A percentile compares a stretch with the other conserved stretches of the same genome.
phyloP scores from a whole-genome alignment of 1,284 basidiomycete species.

The Fomes fomentarius region DNA sequence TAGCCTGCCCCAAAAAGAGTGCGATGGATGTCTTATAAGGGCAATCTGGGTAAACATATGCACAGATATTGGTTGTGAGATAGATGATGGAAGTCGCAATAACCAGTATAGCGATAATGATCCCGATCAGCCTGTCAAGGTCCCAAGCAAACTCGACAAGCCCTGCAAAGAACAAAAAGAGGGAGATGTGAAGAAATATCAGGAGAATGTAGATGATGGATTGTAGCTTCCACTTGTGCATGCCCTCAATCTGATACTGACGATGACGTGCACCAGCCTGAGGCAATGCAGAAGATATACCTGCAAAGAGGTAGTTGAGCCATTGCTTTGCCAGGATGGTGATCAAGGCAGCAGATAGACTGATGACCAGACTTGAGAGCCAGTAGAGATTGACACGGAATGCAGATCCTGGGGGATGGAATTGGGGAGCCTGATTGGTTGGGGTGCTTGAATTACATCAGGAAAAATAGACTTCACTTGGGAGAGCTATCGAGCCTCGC shows the following conservation, averaged over 20 bases:
- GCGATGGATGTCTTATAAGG: constrained; percentile 20
- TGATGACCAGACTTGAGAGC: constrained; percentile 21
- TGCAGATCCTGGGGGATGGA: too few relatives aligned
- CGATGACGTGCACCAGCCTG: constrained; percentile 5
- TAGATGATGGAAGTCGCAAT: constrained; percentile 7
- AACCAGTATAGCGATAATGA: constrained; percentile 6
- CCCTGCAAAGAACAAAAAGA: constrained; percentile 20
- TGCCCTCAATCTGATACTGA: constrained; percentile 14
- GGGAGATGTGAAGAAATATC: constrained; percentile 15
- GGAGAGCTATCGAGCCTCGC: too few relatives aligned
- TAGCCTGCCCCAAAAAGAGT: neutral
- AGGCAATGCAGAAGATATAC: constrained; percentile 6
- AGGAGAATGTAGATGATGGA: constrained; percentile 11
- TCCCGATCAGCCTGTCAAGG: constrained; percentile 4
- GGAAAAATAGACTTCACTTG: too few relatives aligned
- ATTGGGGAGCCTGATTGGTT: too few relatives aligned
- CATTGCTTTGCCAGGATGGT: constrained; percentile 20
- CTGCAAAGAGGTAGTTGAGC: constrained; percentile 11
- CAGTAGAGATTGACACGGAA: constrained; percentile 18
- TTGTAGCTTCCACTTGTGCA: constrained; percentile 17
- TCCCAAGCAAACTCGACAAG: constrained; percentile 18
- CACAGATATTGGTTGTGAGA: constrained; percentile 4
- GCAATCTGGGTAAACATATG: constrained; percentile 14
- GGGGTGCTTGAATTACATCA: too few relatives aligned
- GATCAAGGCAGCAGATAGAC: constrained; percentile 11